These are phyloP conservation scores for Kondoa malvinella DNA, from an alignment of 768 basidiomycete species.

Conservation along the genomic window DNA sequence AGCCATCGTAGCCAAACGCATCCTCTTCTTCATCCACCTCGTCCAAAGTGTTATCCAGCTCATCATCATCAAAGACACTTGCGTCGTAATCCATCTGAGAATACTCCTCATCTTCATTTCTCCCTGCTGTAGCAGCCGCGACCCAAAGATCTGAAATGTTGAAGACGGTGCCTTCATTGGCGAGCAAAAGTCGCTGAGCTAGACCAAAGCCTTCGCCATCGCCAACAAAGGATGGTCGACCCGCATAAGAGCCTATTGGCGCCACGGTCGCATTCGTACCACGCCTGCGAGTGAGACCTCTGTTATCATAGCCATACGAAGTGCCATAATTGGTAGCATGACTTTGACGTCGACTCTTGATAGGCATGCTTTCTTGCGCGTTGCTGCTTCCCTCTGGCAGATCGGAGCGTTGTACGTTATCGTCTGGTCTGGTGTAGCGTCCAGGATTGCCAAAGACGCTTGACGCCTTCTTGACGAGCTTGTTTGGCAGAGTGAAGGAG, in stretches of 20 bases:
- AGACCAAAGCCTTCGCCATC: neutral
- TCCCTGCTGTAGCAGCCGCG: conserved; percentile 56
- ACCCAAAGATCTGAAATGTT: conserved; percentile 96
- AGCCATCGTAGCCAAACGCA: conserved; percentile 16
- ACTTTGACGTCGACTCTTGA: conserved; percentile 3
- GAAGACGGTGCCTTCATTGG: conserved; percentile 86
- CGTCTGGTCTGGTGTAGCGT: conserved; percentile 2
- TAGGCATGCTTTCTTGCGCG: conserved; percentile 13
- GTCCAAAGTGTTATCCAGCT: conserved; percentile 7
- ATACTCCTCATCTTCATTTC: conserved; percentile 26
- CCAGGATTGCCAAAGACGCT: conserved; percentile 7
- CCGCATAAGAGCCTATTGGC: conserved; percentile 43
- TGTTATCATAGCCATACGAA: conserved; percentile 22
- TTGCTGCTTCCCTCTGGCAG: too few species aligned
- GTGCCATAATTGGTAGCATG: conserved; percentile 16
- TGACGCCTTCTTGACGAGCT: conserved; percentile 7
- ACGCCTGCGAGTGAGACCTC: conserved; percentile 30
- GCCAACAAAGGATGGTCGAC: neutral
- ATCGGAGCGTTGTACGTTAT: too few species aligned
- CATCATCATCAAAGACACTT: conserved; percentile 21
- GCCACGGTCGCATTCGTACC: conserved; percentile 47
- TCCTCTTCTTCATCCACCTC: conserved; percentile 29
- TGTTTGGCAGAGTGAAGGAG: conserved; percentile 23
- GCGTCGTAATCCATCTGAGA: conserved; percentile 22
- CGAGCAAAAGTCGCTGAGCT: conserved; percentile 31